Conservation (phyloP, 805 yeast genomes). For the Cyberlindnera misumaiensis region DNA sequence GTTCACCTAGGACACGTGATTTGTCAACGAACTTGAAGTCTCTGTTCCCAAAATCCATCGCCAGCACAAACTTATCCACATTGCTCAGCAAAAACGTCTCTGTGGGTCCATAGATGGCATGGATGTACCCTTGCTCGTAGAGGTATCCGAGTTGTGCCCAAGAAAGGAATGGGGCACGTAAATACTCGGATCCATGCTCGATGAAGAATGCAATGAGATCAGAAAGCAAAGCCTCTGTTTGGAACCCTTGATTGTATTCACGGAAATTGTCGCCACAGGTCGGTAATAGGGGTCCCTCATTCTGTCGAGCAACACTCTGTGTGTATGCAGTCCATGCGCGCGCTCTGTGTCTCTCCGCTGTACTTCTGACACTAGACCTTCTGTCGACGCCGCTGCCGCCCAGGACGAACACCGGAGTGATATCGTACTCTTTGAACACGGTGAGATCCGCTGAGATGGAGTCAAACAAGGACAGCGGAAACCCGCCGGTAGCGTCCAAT, state of each 20-base stretch:
- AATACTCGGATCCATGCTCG: conserved; percentile 49
- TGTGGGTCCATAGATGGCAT: conserved; percentile 78
- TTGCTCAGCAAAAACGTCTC: conserved; percentile 60
- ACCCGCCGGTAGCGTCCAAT: conserved; percentile 74
- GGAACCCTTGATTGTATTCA: conserved; percentile 36
- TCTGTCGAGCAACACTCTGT: conserved; percentile 6
- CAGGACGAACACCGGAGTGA: conserved; percentile 77
- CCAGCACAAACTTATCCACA: conserved; percentile 64
- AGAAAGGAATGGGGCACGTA: conserved; percentile 79
- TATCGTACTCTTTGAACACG: conserved; percentile 49
- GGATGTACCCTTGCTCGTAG: conserved; percentile 47
- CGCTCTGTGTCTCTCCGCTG: conserved; percentile 32
- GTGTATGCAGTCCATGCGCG: conserved; percentile 37
- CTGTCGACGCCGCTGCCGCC: conserved; percentile 48
- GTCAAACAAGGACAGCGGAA: conserved; percentile 55
- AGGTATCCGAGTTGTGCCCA: conserved; percentile 76
- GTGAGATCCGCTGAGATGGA: conserved; percentile 57
- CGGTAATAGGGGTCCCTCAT: conserved; percentile 17
- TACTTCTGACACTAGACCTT: conserved; percentile 30
- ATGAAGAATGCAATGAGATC: conserved; percentile 54
- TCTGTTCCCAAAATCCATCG: conserved; percentile 58
- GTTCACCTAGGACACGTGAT: conserved; percentile 48
- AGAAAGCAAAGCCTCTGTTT: conserved; percentile 42
- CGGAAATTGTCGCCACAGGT: conserved; percentile 43
- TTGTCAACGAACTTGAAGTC: conserved; percentile 66